Conservation (phyloP, 225 moss, liverwort and hornwort species). For the Takakia lepidozioides region DNA sequence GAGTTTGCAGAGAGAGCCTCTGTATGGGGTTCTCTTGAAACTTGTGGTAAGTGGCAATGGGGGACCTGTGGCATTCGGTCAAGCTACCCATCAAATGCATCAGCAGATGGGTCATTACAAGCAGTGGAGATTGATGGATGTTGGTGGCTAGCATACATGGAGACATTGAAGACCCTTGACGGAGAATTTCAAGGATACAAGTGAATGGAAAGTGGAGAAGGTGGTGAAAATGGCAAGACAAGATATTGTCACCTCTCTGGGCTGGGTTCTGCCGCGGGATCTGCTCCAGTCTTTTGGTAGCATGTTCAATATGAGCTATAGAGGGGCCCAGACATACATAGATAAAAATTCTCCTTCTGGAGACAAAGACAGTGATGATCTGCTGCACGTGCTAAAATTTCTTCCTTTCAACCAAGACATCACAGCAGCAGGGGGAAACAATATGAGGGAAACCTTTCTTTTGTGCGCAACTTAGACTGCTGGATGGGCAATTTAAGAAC, state of each 20-base stretch:
- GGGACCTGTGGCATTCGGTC: not conserved
- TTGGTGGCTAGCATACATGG: not conserved
- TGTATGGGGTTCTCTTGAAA: constrained; percentile 7
- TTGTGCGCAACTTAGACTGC: too few species aligned
- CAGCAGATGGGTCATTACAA: too few species aligned
- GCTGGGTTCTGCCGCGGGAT: constrained; percentile 12
- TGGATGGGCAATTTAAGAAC: too few species aligned
- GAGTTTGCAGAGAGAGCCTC: constrained; percentile 9
- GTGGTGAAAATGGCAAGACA: not conserved
- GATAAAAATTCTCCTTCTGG: constrained; percentile 14
- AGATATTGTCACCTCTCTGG: constrained; percentile 26
- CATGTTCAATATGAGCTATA: constrained; percentile 27
- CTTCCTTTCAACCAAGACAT: constrained; percentile 15
- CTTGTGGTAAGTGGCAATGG: constrained; percentile 6
- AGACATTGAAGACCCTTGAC: constrained; percentile 3
- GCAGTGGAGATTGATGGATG: not conserved
- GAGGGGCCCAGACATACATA: constrained; percentile 17
- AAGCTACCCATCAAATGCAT: too few species aligned
- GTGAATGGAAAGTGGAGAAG: constrained; percentile 25
- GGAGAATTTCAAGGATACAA: not conserved
- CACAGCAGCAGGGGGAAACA: constrained; percentile 12
- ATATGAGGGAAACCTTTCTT: constrained; percentile 18
- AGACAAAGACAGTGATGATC: constrained; percentile 18
- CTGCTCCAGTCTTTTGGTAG: constrained; percentile 28
- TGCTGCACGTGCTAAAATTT: constrained; percentile 12